Conservation (phyloP, 164 flowering plant species). For the Vitis cinerea region DNA sequence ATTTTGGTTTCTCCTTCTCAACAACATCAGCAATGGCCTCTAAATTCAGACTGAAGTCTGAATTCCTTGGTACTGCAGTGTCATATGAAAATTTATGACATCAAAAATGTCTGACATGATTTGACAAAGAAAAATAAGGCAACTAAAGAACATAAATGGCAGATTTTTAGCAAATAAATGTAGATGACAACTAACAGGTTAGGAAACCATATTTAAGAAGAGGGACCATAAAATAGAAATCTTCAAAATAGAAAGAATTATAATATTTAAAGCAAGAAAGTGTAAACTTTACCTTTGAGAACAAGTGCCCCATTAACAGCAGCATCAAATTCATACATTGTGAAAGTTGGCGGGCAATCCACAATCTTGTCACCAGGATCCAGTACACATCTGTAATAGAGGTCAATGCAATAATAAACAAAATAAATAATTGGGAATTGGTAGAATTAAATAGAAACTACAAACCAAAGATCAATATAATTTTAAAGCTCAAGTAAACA, state of each 20-base stretch:
- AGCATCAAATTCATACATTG: slow-evolving; percentile 99
- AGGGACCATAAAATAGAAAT: not conserved
- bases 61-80: slow-evolving; percentile 75
- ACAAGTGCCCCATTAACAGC: slow-evolving; percentile 91
- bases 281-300: slow-evolving; percentile 56
- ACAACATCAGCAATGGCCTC: slow-evolving; percentile 63
- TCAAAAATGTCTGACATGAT: not conserved
- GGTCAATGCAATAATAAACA: slow-evolving; percentile 7
- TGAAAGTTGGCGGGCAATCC: slow-evolving; percentile 99
- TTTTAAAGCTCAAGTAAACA: not conserved
- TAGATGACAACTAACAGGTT: not conserved
- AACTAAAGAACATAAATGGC: not conserved
- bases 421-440: not conserved
- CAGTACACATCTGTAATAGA: slow-evolving; percentile 75
- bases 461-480: not conserved
- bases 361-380: slow-evolving; percentile 98
- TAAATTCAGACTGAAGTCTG: slow-evolving; percentile 82
- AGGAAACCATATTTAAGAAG: too few species aligned
- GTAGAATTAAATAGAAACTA: not conserved
- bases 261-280: not conserved
- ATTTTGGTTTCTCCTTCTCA: slow-evolving; percentile 82
- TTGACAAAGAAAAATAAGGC: not conserved
- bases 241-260: not conserved
- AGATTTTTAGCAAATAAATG: not conserved
- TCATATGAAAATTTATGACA: slow-evolving; percentile 4